Evolutionary conservation across 2,329 filamentous ascomycete genomes (phyloP), one percentile per base, ranked within the genome.

Genomic region (Stachybotrys chlorohalonatus): DNA sequence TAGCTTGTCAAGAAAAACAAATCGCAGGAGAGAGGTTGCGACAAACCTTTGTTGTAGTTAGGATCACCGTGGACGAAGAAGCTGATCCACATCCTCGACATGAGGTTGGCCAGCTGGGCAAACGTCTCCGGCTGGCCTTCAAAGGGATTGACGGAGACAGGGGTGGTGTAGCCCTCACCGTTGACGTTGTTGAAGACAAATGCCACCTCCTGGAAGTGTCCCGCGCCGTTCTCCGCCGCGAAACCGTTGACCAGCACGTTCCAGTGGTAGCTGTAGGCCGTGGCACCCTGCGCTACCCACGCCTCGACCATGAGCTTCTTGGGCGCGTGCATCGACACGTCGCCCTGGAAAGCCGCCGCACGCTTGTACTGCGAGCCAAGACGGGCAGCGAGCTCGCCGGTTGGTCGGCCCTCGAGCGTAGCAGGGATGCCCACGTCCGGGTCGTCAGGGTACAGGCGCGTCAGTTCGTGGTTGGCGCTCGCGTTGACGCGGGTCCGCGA

Each of bases 231-330:
- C 32, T 52, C 49, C 15, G 59, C 56, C 24, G 31, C 49, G 48
- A 50, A 17, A 31, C 58, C 58, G 52, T 58, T 57, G 52, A 58
- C 57, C 5, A 58, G 52, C 9, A 74, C 71, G 55, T 76, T 69
- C 58, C 73, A 76, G 36, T 68, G 65, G 63, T 77, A 77, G 54
- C 75, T 80, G 69, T 80, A 84, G 13, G 80, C 79, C 11, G 75
- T 67, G 6, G 79, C 60, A 15, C 70, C 71, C 31, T 71, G 65
- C n/a, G 69, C 69, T 15, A 77, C 70, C 76, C 78, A 82, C 1
- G 71, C 70, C 61, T 80, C 69, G 58, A 76, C 78, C 2, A 77
- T 75, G 45, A 74, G 69, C 6, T 82, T 74, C 6, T 81, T 75
- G 42, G 75, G 74, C 6, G 76, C 80, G 54, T 81, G 79, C 69